phyloP scores from a whole-genome alignment of 768 basidiomycete species.

The Terana coerulea region DNA sequence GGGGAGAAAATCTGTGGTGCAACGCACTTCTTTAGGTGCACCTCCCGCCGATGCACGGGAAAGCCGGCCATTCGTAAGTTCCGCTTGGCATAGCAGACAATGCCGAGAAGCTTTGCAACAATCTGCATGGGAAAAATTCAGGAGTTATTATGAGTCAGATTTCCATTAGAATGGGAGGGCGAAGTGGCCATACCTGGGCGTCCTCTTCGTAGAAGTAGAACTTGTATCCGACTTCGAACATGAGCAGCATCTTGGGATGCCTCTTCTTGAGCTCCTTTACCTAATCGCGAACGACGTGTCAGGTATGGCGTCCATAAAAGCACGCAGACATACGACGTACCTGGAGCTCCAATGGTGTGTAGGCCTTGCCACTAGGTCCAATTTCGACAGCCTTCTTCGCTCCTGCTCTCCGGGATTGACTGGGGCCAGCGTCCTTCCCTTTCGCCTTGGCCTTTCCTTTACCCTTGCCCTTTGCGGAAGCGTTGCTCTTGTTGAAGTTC shows the following conservation, averaged over 20 bases:
- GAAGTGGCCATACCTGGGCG: constrained; percentile 50
- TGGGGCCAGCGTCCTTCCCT: too few species aligned
- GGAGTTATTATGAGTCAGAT: neutral
- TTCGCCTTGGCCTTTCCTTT: constrained; percentile 13
- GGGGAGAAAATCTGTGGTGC: neutral
- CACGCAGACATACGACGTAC: too few species aligned
- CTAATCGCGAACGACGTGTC: neutral
- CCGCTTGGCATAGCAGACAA: constrained; percentile 65
- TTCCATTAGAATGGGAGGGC: neutral
- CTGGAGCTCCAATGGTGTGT: constrained; percentile 77
- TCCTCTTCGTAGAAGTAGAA: constrained; percentile 82
- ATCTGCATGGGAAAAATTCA: constrained; percentile 38
- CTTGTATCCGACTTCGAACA: constrained; percentile 85
- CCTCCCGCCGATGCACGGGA: constrained; percentile 60
- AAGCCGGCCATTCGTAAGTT: constrained; percentile 77
- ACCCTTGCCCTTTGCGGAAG: constrained; percentile 27
- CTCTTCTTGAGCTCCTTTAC: constrained; percentile 51
- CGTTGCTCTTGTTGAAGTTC: constrained; percentile 38
- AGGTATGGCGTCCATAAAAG: neutral
- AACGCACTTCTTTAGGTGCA: constrained; percentile 73
- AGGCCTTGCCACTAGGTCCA: constrained; percentile 68
- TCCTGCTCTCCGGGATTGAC: constrained; percentile 8
- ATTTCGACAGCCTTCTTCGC: constrained; percentile 40
- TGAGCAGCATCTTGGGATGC: constrained; percentile 62
- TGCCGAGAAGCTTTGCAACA: constrained; percentile 74